phyloP scores from a whole-genome alignment of 1,284 basidiomycete species.

The Hypsizygus ulmarius region DNA sequence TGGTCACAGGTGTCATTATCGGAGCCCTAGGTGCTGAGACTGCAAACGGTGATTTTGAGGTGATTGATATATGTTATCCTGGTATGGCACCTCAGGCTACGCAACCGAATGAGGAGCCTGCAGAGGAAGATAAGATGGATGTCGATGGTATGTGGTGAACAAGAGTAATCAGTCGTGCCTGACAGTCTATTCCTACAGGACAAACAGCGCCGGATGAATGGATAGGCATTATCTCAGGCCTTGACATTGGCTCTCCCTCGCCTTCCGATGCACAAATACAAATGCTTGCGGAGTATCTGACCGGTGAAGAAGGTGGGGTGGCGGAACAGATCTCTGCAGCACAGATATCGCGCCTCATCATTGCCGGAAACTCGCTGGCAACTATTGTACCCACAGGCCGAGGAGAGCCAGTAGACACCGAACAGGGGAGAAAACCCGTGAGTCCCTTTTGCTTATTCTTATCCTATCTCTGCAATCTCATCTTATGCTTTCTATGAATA shows the following conservation, averaged over 20 bases:
- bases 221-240: constrained; percentile 83
- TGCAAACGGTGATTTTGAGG: constrained; percentile 87
- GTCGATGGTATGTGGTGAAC: constrained; percentile 41
- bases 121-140: constrained; percentile 40
- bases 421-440: constrained; percentile 59
- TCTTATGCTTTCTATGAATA: constrained; percentile 23
- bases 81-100: constrained; percentile 69
- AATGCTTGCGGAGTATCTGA: constrained; percentile 84
- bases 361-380: constrained; percentile 85
- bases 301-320: constrained; percentile 75
- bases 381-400: constrained; percentile 38
- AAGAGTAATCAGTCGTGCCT: constrained; percentile 2
- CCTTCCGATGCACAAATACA: constrained; percentile 74
- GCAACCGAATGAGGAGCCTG: constrained; percentile 25
- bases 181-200: constrained; percentile 5
- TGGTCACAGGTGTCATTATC: constrained; percentile 91
- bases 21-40: constrained; percentile 91
- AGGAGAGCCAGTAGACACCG: constrained; percentile 37
- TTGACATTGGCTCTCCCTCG: constrained; percentile 62
- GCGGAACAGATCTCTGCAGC: constrained; percentile 65
- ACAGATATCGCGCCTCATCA: constrained; percentile 77
- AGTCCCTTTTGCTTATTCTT: constrained; percentile 22
- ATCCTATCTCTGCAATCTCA: constrained; percentile 1
- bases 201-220: constrained; percentile 53
- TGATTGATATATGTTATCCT: constrained; percentile 86